Conservation (phyloP, 352 stramenopile species). For the Globisporangium recalcitrans region DNA sequence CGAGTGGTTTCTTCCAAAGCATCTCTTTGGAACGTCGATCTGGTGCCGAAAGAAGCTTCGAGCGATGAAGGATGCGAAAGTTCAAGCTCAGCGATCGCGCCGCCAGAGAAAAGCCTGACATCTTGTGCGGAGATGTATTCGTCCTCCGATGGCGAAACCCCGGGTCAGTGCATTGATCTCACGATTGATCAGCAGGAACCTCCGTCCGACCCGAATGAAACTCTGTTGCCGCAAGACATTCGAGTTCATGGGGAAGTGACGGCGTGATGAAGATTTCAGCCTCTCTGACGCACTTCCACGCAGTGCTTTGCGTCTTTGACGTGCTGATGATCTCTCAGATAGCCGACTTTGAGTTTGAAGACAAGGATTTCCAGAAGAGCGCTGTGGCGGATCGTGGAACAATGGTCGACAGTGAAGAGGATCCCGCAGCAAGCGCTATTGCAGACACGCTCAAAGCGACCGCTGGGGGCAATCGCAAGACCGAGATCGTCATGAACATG, state of each 20-base stretch:
- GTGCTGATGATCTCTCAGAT: slow-evolving; percentile 33
- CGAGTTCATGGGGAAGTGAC: slow-evolving; percentile 44
- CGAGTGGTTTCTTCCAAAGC: slow-evolving; percentile 33
- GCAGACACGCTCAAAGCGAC: background rate
- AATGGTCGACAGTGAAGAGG: background rate
- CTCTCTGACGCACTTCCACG: slow-evolving; percentile 65
- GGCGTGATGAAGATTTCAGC: slow-evolving; percentile 41
- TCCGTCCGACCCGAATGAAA: slow-evolving; percentile 4
- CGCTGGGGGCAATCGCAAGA: background rate
- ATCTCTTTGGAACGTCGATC: slow-evolving; percentile 46
- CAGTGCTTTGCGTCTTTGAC: slow-evolving; percentile 59
- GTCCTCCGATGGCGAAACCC: slow-evolving; percentile 1
- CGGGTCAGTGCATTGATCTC: slow-evolving; percentile 33
- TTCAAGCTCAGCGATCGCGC: background rate
- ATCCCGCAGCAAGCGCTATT: background rate
- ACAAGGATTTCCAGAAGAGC: background rate
- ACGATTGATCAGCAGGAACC: slow-evolving; percentile 35
- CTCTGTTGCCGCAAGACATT: slow-evolving; percentile 30
- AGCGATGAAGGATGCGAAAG: background rate
- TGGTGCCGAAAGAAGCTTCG: slow-evolving; percentile 1
- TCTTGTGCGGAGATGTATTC: slow-evolving; percentile 35
- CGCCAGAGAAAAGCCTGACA: slow-evolving; percentile 18
- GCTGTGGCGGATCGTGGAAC: background rate
- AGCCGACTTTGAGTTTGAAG: slow-evolving; percentile 11
- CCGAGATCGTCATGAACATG: slow-evolving; percentile 36